Conservation (phyloP, 2,329 filamentous ascomycete genomes). For the Neopestalotiopsis sp. region DNA sequence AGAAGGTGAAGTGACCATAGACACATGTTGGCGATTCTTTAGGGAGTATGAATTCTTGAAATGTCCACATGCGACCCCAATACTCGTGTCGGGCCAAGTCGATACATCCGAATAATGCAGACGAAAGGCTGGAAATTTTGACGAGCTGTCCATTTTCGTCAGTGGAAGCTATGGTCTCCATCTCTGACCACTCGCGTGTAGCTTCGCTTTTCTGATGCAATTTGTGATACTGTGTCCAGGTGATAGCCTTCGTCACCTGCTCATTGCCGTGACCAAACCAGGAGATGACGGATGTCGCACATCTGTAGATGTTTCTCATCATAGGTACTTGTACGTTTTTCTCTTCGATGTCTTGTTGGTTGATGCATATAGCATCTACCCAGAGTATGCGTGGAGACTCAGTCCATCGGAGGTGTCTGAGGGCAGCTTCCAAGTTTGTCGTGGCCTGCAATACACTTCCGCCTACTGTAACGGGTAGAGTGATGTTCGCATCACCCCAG, state of each 20-base stretch:
- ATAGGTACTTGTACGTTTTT: slow-evolving; percentile 22
- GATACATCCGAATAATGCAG: background rate
- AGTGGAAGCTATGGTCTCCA: too few species aligned
- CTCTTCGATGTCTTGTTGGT: slow-evolving; percentile 23
- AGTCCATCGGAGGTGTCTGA: slow-evolving; percentile 22
- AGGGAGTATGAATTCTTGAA: background rate
- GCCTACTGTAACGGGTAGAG: slow-evolving; percentile 23
- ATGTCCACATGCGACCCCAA: background rate
- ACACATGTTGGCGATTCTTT: background rate
- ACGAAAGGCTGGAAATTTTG: too few species aligned
- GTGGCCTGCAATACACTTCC: slow-evolving; percentile 25
- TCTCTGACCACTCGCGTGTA: background rate
- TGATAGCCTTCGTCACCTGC: background rate
- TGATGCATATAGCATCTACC: slow-evolving; percentile 29
- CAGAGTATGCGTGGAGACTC: slow-evolving; percentile 23
- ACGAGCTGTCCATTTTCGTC: too few species aligned
- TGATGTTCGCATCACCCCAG: slow-evolving; percentile 26
- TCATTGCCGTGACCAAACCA: background rate
- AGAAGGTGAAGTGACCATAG: background rate
- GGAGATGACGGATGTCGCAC: background rate
- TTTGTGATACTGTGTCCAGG: background rate
- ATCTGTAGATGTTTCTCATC: slow-evolving; percentile 17
- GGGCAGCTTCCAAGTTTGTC: slow-evolving; percentile 21
- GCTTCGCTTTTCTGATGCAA: background rate
- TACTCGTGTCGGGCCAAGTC: background rate